Conservation (phyloP, 2,329 filamentous ascomycete species). For the Diaporthe caulivora region DNA sequence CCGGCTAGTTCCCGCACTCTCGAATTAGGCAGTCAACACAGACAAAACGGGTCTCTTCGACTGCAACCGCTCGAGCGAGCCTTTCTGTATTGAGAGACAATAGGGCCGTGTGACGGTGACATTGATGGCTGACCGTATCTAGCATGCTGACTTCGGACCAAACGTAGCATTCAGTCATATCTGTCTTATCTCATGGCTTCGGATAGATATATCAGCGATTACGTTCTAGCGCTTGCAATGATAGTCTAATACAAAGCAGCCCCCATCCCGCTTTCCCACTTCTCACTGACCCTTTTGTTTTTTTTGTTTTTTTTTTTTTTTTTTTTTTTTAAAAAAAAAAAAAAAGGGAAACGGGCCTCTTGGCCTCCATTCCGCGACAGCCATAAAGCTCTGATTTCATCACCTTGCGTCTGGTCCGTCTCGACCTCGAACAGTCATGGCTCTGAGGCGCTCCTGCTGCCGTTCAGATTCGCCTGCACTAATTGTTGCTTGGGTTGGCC, state of each 20-base stretch:
- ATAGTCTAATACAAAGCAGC: constrained; percentile 17
- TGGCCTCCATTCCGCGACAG: not conserved
- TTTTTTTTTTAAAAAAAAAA: no score
- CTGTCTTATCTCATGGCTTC: constrained; percentile 25
- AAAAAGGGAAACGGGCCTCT: not conserved
- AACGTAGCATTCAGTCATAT: constrained; percentile 15
- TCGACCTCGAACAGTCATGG: not conserved
- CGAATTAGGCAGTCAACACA: not conserved
- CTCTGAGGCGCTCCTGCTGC: not conserved
- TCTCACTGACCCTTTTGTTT: not conserved
- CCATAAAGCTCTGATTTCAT: not conserved
- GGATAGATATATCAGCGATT: constrained; percentile 13
- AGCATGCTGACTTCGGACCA: constrained; percentile 16
- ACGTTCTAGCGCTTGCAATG: constrained; percentile 14
- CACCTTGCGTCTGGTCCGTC: not conserved
- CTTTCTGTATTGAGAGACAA: not conserved
- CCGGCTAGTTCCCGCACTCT: no score
- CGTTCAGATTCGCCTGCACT: not conserved
- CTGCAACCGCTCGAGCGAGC: not conserved
- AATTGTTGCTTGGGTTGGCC: not conserved
- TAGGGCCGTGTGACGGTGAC: constrained; percentile 12
- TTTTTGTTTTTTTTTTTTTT: no score
- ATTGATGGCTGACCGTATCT: not conserved
- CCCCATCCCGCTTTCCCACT: not conserved
- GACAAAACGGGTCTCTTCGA: no score